Evolutionary conservation across 1,284 basidiomycete species (phyloP), one percentile per base, ranked within the genome.

Genomic region (Vanrija sp.): DNA sequence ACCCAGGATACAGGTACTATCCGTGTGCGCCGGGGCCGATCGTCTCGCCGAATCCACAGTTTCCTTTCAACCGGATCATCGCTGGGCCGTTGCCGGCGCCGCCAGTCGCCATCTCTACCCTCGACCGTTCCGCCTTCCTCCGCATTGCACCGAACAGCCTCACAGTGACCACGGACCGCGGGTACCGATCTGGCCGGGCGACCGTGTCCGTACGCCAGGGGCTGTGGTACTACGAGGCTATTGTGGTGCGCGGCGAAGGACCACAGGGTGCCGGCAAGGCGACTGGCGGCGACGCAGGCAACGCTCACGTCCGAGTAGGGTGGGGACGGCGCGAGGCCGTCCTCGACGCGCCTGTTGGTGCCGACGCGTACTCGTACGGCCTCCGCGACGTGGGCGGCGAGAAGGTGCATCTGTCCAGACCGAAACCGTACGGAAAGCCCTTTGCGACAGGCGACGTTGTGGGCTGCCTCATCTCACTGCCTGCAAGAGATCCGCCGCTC

Each of bases 311-410:
- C 34, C 81, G 96, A 15, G 75, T 98, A 0, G 96, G 96, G 0
- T 95, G 91, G 85, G 94, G 84, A 1, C 80, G 96, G 38, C 82
- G 96, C 54, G 96, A 99, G 74, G 89, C 93, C 5, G 85, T 86
- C 14, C 79, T 98, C 47, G 96, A 97, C 66, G 92, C 86, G 0
- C 96, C 96, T 0, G 91, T 87, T 8, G 96, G 96, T 0, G 79
- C 93, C 16, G 95, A 98, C 68, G 95, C 87, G 0, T 97, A 98
- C 75, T 88, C 86, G 64, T 98, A 98, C 71, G 92, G 86, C 3
- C 81, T 88, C 62, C 84, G 94, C 50, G 96, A 98, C 80, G 91
- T 87, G 65, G 87, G 85, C 0, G 95, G 96, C 9, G 90, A 97
- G 55, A 92, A 90, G 74, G 86, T 96, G 25, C 88, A 89, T 5